Percentiles rank a stretch among this genome's conserved stretches.
Conservation (phyloP, 202 grass and related monocot species). For the Brachypodium distachyon region DNA sequence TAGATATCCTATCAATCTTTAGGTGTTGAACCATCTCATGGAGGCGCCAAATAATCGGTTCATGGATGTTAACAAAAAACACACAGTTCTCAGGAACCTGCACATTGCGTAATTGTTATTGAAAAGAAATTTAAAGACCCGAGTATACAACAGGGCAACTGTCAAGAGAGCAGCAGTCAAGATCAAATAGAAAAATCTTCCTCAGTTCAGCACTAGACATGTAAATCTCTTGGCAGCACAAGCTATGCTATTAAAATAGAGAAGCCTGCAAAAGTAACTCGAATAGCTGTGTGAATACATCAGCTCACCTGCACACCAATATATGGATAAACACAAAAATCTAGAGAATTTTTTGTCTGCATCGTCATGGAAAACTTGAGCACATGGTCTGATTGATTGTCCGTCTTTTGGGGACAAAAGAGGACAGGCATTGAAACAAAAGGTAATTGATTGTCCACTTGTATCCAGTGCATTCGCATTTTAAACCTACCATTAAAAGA, state of each 20-base stretch:
- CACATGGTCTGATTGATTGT: slow-evolving; percentile 66
- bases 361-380: slow-evolving; percentile 86
- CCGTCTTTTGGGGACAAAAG: slow-evolving; percentile 69
- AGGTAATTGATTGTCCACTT: slow-evolving; percentile 90
- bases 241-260: slow-evolving; percentile 13
- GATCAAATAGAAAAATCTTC: background rate
- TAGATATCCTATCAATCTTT: slow-evolving; percentile 62
- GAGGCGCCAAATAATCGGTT: slow-evolving; percentile 92
- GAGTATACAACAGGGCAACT: background rate
- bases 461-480: slow-evolving; percentile 79
- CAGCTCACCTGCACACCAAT: slow-evolving; percentile 77
- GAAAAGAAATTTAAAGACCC: background rate
- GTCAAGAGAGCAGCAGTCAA: background rate
- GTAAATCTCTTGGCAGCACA: background rate
- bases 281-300: slow-evolving; percentile 1
- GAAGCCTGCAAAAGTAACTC: background rate
- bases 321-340: slow-evolving; percentile 91
- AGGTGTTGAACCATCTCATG: slow-evolving; percentile 91
- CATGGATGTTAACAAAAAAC: slow-evolving; percentile 94
- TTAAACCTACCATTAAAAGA: slow-evolving; percentile 60
- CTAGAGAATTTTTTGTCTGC: slow-evolving; percentile 93
- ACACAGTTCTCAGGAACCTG: slow-evolving; percentile 80
- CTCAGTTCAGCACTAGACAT: background rate
- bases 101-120: slow-evolving; percentile 19
- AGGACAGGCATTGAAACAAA: slow-evolving; percentile 97